Evolutionary conservation across 164 flowering plant genomes (phyloP), one percentile per base, ranked within the genome.

Genomic region (Berberis thunbergii): DNA sequence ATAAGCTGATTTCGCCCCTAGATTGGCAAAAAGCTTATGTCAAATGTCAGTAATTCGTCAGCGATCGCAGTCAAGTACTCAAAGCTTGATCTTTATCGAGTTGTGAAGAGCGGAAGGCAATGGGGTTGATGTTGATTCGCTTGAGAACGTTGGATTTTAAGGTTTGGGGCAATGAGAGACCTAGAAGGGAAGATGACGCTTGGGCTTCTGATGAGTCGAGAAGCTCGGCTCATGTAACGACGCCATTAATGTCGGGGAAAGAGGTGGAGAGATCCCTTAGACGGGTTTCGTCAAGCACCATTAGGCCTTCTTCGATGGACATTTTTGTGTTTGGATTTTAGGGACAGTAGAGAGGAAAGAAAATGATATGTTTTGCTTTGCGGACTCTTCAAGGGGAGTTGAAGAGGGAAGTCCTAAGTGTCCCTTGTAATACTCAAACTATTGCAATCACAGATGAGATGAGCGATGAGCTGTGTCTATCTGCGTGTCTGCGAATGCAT

Each of bases 61-160:
- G 96, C 88, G 67, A 86, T 72, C 53, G 86, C 84, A 45, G 58
- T 8, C 63, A 88, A 8, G 64, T 77, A 88, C 11, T 76, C 75
- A 38, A 65, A 45, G 86, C 88, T 56, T 70, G 63, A 4, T 75
- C 76, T 2, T 43, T 49, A n/a, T 69, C 70, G 57, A 84, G 69
- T 46, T 74, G 62, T 2, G 70, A 26, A 38, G 26, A 10, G 4
- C 48, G 63, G 74, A 79, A 80, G 66, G 61, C 60, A 50, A 10
- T 69, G 50, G 54, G 73, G 64, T 84, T 84, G 1, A 71, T 10
- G 59, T 60, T 46, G 44, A 83, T 10, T 46, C 86, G 26, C 26
- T 26, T 26, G 26, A 26, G 26, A 26, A 26, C 86, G 39, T 78
- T 67, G 41, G 80, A 66, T 65, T 72, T 86, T 64, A 86, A 65